These are phyloP conservation scores for Lactifluus piperatus DNA, from an alignment of 768 basidiomycete species.

Conservation along the genomic window DNA sequence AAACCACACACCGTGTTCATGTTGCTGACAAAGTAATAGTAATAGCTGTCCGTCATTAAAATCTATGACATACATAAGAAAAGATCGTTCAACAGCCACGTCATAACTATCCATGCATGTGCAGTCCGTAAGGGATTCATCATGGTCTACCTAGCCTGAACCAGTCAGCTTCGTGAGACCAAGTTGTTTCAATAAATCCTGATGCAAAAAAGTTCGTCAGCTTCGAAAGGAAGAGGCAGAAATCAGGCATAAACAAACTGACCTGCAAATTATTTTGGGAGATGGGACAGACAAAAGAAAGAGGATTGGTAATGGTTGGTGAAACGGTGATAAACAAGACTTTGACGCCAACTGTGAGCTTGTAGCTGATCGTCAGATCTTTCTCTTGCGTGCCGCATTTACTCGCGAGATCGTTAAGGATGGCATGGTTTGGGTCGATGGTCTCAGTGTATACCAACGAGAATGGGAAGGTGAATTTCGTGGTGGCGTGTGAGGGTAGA, in stretches of 20 bases:
- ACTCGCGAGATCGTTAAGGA: constrained; percentile 51
- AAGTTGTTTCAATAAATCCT: background rate
- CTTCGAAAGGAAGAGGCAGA: background rate
- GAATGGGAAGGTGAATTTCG: constrained; percentile 73
- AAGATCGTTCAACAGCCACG: background rate
- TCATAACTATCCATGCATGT: background rate
- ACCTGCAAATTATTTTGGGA: constrained; percentile 28
- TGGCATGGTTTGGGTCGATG: constrained; percentile 40
- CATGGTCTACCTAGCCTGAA: background rate
- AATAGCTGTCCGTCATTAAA: background rate
- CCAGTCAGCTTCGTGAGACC: background rate
- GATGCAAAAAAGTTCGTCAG: background rate
- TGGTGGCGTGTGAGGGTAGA: constrained; percentile 41
- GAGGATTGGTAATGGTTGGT: constrained; percentile 52
- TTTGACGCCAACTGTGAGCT: constrained; percentile 59
- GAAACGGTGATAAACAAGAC: constrained; percentile 58
- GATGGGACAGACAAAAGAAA: constrained; percentile 61
- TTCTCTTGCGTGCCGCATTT: constrained; percentile 45
- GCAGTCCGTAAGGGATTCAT: background rate
- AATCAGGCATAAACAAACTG: constrained; percentile 8
- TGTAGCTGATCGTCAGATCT: constrained; percentile 53
- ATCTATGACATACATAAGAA: background rate
- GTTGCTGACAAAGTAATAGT: background rate
- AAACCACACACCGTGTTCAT: no score
- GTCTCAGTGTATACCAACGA: constrained; percentile 49